phyloP scores from a whole-genome alignment of 140 eudicot species.

The Cichorium intybus region DNA sequence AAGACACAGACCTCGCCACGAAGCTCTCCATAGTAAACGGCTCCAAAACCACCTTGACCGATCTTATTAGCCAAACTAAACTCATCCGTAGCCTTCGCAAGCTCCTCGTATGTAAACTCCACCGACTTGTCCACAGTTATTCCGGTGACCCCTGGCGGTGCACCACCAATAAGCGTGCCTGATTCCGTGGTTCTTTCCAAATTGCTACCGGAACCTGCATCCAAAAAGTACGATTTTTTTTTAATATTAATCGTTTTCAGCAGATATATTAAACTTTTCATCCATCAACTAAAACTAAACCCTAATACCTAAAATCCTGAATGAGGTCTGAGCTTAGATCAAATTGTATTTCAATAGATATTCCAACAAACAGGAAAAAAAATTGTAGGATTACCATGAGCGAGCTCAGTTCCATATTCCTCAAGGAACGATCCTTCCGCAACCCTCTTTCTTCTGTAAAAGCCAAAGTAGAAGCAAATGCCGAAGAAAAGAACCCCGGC shows the following conservation, averaged over 20 bases:
- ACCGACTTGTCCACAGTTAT: constrained; percentile 80
- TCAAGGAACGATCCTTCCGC: constrained; percentile 39
- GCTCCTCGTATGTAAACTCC: constrained; percentile 81
- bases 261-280: no score
- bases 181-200: constrained; percentile 43
- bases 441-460: constrained; percentile 44
- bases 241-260: not conserved
- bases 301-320: no score
- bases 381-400: constrained; percentile 35
- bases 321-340: no score
- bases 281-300: no score
- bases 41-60: constrained; percentile 94
- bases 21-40: constrained; percentile 76
- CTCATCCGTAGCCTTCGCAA: constrained; percentile 67
- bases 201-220: constrained; percentile 35
- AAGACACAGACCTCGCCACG: constrained; percentile 78
- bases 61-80: constrained; percentile 61
- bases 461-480: constrained; percentile 48
- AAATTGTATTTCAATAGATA: not conserved
- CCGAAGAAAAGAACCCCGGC: constrained; percentile 29
- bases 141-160: constrained; percentile 44
- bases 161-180: constrained; percentile 35
- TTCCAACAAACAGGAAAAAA: not conserved
- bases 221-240: no score
- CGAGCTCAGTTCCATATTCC: constrained; percentile 32